Evolutionary conservation across 441 rosid species (phyloP), one percentile per base, ranked within the genome.

Genomic region (Geranium incanum): DNA sequence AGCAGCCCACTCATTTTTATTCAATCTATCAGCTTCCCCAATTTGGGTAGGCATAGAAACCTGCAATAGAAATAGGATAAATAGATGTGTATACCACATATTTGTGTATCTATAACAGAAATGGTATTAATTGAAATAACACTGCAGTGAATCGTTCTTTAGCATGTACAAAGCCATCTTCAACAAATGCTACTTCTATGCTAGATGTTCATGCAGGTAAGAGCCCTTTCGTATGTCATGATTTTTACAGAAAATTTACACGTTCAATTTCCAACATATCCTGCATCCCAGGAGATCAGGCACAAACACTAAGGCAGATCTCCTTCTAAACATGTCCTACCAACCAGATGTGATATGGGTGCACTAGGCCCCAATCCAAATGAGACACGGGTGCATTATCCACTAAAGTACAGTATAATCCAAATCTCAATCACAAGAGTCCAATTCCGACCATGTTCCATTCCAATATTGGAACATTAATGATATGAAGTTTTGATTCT

Each of bases 21-120:
- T 72, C 68, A 69, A 70, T 79, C 77, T 79, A 70, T 76, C 79
- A 21, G 36, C 73, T 36, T 63, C 74, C 39, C 70, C 81, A 71
- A 67, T 15, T 66, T 33, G 38, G 67, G 7, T 63, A 33, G 38
- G 36, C 13, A 19, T 63, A 55, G 62, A 21, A 55, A 13, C 19
- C 62, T 55, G 62, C 62, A 55, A 15, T 55, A 5, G 23, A 12
- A 15, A 55, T 55, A 18, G 62, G 21, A 55, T 12, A 55, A 55
- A 15, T 18, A 55, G 21, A 55, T 55, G 60, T 48, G n/a, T 9
- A 48, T 48, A 9, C 13, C 13, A 45, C 55, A 48, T 48, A 11
- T 45, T 11, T 45, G 50, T 43, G 52, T 45, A 13, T 48, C n/a
- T 48, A n/a, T 48, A 48, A 48, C 55, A 48, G 55, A 12, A 48